A percentile compares a stretch with the other conserved stretches of the same genome.
These are phyloP conservation scores for Phaeosphaeriaceae sp. DNA, from an alignment of 2,329 filamentous ascomycete species.

Conservation along the genomic window DNA sequence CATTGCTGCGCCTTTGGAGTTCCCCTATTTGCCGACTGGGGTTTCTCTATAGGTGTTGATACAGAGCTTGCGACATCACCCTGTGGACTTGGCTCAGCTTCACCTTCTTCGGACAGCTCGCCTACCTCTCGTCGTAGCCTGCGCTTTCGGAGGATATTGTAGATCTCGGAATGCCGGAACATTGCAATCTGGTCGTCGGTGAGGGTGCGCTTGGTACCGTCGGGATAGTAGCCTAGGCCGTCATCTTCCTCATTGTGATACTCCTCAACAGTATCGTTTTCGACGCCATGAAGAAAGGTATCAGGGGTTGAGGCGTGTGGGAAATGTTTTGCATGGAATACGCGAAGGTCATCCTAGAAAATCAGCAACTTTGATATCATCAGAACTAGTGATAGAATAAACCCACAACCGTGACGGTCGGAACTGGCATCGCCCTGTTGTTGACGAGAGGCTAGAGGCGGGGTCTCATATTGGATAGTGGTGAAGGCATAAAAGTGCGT, in stretches of 20 bases:
- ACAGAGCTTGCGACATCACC: background rate
- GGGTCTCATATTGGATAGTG: conserved; percentile 18
- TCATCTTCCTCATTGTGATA: conserved; percentile 61
- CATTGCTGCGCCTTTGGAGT: conserved; percentile 34
- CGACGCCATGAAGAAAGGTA: conserved; percentile 36
- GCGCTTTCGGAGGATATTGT: conserved; percentile 63
- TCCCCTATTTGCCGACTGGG: conserved; percentile 19
- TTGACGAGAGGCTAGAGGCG: conserved; percentile 4
- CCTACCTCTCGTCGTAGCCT: conserved; percentile 29
- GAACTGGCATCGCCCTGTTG: conserved; percentile 34
- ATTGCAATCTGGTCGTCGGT: conserved; percentile 91
- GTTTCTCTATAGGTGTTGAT: conserved; percentile 12
- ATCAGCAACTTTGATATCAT: conserved; percentile 22
- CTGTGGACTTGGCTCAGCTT: conserved; percentile 1
- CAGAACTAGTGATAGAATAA: background rate
- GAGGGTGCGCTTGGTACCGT: conserved; percentile 86
- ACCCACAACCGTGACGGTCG: conserved; percentile 42
- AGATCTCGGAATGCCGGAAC: conserved; percentile 87
- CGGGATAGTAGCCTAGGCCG: conserved; percentile 80
- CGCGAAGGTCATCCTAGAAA: conserved; percentile 51
- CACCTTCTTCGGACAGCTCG: conserved; percentile 20
- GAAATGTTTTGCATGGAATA: conserved; percentile 54
- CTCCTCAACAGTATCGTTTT: conserved; percentile 40
- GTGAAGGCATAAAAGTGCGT: conserved; percentile 18
- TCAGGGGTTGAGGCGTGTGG: conserved; percentile 46